phyloP scores from a whole-genome alignment of 192 early-diverging fungal genomes.

The Gryganskiella cystojenkinii region DNA sequence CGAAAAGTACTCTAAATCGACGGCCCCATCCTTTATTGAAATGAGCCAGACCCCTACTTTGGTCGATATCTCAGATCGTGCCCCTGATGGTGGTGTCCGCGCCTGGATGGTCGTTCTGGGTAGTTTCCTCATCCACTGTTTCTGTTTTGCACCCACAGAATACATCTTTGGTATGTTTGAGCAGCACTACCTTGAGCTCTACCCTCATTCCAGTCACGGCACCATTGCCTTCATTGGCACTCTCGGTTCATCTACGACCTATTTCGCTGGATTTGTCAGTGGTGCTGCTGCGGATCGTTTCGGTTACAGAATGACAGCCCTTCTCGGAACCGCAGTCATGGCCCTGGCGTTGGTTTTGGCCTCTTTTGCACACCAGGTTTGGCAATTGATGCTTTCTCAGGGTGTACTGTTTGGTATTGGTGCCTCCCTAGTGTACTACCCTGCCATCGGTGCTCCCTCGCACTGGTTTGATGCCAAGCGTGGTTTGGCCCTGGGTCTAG shows the following conservation, averaged over 20 bases:
- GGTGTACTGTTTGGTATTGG: constrained; percentile 82
- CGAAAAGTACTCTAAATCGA: constrained; percentile 21
- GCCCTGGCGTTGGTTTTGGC: constrained; percentile 57
- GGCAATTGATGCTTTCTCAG: constrained; percentile 82
- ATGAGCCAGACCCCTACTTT: constrained; percentile 39
- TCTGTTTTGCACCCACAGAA: constrained; percentile 55
- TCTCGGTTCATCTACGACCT: constrained; percentile 31
- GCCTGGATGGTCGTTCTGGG: constrained; percentile 59
- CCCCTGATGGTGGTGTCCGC: constrained; percentile 56
- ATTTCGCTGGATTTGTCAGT: constrained; percentile 46
- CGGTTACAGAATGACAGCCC: constrained; percentile 60
- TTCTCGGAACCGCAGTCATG: constrained; percentile 59
- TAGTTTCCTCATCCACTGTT: constrained; percentile 53
- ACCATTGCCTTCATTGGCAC: constrained; percentile 46
- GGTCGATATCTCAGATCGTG: constrained; percentile 39
- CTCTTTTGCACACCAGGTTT: constrained; percentile 61
- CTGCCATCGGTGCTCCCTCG: constrained; percentile 68
- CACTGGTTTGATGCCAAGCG: constrained; percentile 79
- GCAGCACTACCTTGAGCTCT: constrained; percentile 46
- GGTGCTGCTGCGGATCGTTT: constrained; percentile 48
- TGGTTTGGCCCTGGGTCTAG: constrained; percentile 77
- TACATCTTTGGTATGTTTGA: constrained; percentile 59
- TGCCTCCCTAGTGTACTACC: constrained; percentile 70
- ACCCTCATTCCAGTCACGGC: constrained; percentile 48
- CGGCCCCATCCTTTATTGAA: constrained; percentile 32